Conservation (phyloP, 331 rosid species). For the Pyrus hybrid region DNA sequence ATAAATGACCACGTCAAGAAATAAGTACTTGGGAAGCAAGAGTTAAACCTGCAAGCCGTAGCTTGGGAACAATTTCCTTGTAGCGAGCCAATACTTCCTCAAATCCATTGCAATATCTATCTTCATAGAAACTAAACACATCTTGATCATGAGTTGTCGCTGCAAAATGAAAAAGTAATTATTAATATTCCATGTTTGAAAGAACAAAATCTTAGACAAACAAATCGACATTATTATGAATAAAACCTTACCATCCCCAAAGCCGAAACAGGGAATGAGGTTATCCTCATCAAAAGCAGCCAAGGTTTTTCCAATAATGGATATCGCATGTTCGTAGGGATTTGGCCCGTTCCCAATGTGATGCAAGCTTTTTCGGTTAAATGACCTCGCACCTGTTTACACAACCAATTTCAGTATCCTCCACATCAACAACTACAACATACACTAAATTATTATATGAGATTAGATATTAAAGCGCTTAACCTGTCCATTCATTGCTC, state of each 20-base stretch:
- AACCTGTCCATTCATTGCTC: slow-evolving; percentile 94
- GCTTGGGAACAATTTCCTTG: slow-evolving; percentile 59
- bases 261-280: slow-evolving; percentile 83
- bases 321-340: slow-evolving; percentile 79
- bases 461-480: neutral
- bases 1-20: neutral
- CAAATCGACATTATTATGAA: neutral
- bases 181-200: neutral
- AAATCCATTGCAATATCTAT: slow-evolving; percentile 66
- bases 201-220: neutral
- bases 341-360: slow-evolving; percentile 47
- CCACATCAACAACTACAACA: neutral
- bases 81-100: slow-evolving; percentile 76
- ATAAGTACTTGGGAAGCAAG: neutral
- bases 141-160: slow-evolving; percentile 80
- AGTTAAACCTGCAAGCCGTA: slow-evolving; percentile 70
- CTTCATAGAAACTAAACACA: slow-evolving; percentile 69
- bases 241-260: slow-evolving; percentile 69
- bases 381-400: slow-evolving; percentile 47
- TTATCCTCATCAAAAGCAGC: slow-evolving; percentile 76
- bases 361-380: slow-evolving; percentile 56
- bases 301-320: slow-evolving; percentile 73
- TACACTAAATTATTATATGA: neutral
- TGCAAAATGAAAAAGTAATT: slow-evolving; percentile 22
- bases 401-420: slow-evolving; percentile 23